Percentiles rank a stretch among this genome's conserved stretches.
phyloP scores from a whole-genome alignment of 164 flowering plant species.

The Annona squamosa region DNA sequence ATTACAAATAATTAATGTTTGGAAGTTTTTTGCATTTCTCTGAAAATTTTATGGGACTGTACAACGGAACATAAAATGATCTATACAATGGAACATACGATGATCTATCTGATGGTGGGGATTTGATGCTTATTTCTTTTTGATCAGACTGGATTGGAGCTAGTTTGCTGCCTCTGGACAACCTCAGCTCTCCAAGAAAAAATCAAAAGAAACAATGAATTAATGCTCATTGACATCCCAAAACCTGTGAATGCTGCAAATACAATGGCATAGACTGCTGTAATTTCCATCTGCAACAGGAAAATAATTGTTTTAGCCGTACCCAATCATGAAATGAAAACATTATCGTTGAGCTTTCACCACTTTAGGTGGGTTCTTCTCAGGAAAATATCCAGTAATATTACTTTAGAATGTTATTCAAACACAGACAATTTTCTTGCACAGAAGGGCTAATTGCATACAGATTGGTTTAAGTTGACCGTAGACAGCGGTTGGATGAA shows the following conservation, averaged over 20 bases:
- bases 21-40: too few species aligned
- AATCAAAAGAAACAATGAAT: not conserved
- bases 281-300: not conserved
- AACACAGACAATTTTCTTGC: not conserved
- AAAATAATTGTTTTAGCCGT: not conserved
- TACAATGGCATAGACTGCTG: not conserved
- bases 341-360: not conserved
- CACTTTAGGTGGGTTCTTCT: not conserved
- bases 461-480: too few species aligned
- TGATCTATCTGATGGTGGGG: not conserved
- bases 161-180: not conserved
- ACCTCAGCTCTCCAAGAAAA: not conserved
- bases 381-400: not conserved
- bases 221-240: not conserved
- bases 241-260: not conserved
- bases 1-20: too few species aligned
- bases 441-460: too few species aligned
- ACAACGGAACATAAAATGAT: not conserved
- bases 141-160: not conserved
- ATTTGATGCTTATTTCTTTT: not conserved
- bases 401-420: not conserved
- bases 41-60: too few species aligned
- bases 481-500: too few species aligned
- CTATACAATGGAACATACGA: not conserved
- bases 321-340: not conserved